Evolutionary conservation across 306 rosid species (phyloP).

Genomic region (Pterocarpus santalinus): DNA sequence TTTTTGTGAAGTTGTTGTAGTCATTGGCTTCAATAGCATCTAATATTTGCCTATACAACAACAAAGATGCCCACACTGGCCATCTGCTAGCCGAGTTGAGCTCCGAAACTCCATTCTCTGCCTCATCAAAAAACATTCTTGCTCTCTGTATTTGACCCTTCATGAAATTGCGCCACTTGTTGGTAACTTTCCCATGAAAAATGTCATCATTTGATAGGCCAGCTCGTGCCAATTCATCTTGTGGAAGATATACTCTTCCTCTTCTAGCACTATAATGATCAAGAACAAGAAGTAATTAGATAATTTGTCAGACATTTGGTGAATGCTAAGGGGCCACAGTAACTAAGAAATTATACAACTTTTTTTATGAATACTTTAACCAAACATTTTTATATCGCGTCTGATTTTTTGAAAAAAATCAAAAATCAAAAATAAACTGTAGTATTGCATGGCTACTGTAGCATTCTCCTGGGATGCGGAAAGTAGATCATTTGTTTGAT

Average conservation of each 20-base stretch:
- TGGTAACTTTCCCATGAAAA: conserved; percentile 70
- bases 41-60: conserved; percentile 83
- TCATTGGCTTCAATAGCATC: conserved; percentile 97
- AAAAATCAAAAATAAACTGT: neutral
- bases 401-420: neutral
- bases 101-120: conserved; percentile 87
- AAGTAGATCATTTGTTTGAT: neutral
- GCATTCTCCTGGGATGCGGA: neutral
- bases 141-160: conserved; percentile 88
- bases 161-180: conserved; percentile 94
- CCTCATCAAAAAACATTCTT: conserved; percentile 90
- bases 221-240: conserved; percentile 85
- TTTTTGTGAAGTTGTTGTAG: conserved; percentile 86
- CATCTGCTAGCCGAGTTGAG: conserved; percentile 87
- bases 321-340: neutral
- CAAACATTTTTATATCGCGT: neutral
- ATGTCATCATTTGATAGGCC: conserved; percentile 91
- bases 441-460: neutral
- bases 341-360: neutral
- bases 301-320: neutral
- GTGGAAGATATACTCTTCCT: conserved; percentile 96
- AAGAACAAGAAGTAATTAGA: conserved; percentile 6
- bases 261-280: conserved; percentile 74
- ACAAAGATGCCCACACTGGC: conserved; percentile 93
- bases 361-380: neutral